phyloP scores from a whole-genome alignment of 1,284 basidiomycete species.

The Trametes polyzona region DNA sequence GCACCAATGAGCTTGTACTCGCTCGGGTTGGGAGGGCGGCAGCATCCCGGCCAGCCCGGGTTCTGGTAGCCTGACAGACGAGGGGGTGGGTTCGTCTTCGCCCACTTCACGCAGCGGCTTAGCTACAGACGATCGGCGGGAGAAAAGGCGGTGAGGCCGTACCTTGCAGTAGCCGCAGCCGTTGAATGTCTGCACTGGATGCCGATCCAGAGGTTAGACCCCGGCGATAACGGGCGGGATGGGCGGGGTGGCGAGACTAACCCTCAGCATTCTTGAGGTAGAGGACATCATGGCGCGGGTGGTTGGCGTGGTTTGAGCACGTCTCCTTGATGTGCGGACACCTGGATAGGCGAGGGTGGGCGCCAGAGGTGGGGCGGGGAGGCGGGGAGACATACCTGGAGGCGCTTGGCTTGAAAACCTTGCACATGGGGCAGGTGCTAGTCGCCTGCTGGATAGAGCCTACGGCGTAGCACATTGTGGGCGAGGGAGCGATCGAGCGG shows the following conservation, averaged over 20 bases:
- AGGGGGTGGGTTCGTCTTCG: slow-evolving; percentile 55
- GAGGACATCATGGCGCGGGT: slow-evolving; percentile 75
- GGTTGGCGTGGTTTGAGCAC: slow-evolving; percentile 70
- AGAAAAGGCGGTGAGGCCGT: slow-evolving; percentile 17
- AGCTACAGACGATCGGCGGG: slow-evolving; percentile 35
- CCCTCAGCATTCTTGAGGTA: slow-evolving; percentile 84
- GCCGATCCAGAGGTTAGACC: slow-evolving; percentile 26
- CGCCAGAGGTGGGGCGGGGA: slow-evolving; percentile 17
- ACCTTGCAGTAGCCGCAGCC: slow-evolving; percentile 88
- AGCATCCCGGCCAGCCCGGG: slow-evolving; percentile 83
- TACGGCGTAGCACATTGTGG: slow-evolving; percentile 70
- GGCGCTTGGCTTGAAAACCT: slow-evolving; percentile 66
- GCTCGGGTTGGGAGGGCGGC: slow-evolving; percentile 61
- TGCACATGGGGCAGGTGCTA: slow-evolving; percentile 79
- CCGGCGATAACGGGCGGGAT: slow-evolving; percentile 23
- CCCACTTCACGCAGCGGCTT: slow-evolving; percentile 57
- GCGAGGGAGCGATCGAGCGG: slow-evolving; percentile 26
- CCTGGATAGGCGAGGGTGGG: slow-evolving; percentile 42
- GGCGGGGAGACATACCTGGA: slow-evolving; percentile 48
- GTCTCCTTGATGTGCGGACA: slow-evolving; percentile 76
- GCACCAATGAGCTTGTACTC: slow-evolving; percentile 66
- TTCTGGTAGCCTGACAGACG: slow-evolving; percentile 63
- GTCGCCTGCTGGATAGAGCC: slow-evolving; percentile 69
- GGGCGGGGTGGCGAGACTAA: slow-evolving; percentile 39
- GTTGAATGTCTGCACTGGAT: slow-evolving; percentile 75